Base-by-base conservation (phyloP, 352 stramenopile genomes). In the Hyaloperonospora arabidopsidis region DNA sequence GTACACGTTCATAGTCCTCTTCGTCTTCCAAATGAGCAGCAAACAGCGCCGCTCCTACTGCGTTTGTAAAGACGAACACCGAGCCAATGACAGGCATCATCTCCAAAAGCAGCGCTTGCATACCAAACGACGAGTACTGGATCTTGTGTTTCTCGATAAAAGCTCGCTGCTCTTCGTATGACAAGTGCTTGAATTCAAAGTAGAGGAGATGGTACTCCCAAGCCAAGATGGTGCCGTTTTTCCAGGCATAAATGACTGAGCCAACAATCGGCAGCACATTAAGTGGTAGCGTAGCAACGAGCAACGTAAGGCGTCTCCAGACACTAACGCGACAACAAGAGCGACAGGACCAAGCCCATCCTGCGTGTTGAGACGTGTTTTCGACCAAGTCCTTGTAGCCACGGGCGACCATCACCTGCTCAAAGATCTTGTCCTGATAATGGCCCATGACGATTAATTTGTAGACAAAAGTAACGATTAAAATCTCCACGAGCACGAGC, bases 161-260 rank as follows among this genome's bases (percentile, higher is more conserved):
- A 6, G 51, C 54, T 49, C 75, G 72, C 48, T 90, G 79, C 45
- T 87, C 65, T 13, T 47, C 62, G 57, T 86, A 86, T n/a, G 45
- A 49, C 18, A 68, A 67, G 49, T 76, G 73, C 46, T 82, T 83
- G 52, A 86, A 70, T 60, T 87, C 77, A 57, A 90, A 88, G 58
- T 86, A 90, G 56, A 79, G 80, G 28, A 87, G 60, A 51, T 87
- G 77, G 39, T 83, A 75, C 57, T 87, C 77, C 79, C 79, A 90
- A 7, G 69, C 77, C 46, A 86, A 51, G 45, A 88, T 59, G 17
- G 70, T 74, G 56, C 76, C 75, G 60, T 90, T 87, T 52, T 88
- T 61, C 72, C 70, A 87, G 50, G 83, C 62, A 52, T 80, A 90
- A 25, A 75, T 45, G 43, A 84, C 46, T 23, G 74, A 82, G 44